Base-by-base conservation (phyloP, 1,284 basidiomycete species). In the Marasmius oreades region DNA sequence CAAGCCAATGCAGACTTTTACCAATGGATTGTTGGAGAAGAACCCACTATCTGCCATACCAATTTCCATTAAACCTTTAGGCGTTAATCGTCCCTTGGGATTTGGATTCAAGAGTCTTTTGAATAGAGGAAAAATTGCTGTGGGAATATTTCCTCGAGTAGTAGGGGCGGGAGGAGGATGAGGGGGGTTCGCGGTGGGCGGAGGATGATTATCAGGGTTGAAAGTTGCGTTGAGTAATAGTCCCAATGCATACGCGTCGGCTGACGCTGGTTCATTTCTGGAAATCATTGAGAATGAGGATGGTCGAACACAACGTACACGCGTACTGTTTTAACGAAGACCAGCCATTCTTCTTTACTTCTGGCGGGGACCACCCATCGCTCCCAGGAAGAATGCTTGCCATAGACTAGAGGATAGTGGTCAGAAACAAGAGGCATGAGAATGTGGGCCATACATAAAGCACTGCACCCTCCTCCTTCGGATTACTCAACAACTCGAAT, bases 281-380 rank as follows among this genome's bases (percentile, higher is more conserved):
- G 3, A 43, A 14, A 37, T 56, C 24, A 44, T n/a, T 42, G 18
- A 51, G 45, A 26, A 44, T 58, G 52, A 53, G 62, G 52, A 46
- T 36, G 44, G 54, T 51, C 43, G 60, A 16, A 24, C 54, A 36
- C 23, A 26, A 24, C 22, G 26, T 48, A 34, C 51, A 46, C 53
- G 26, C 36, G 26, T 46, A 68, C 81, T 70, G 88, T 78, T 92
- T 92, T 20, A 95, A 69, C 0, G 74, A 75, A 20, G 84, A 85
- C 90, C 93, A 98, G 6, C 96, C 95, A 36, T 77, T 78, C 68
- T 92, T 94, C 73, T 88, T 89, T n/a, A 97, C 89, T 74, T 99
- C 97, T 0, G 97, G 96, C 3, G 90, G 80, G 23, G 85, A 80
- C 67, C 76, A 88, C 53, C 65, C 70, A 66, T 72, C 80, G 56